Conservation (phyloP, 371 early-diverging fungal species). For the Conidiobolus coronatus region DNA sequence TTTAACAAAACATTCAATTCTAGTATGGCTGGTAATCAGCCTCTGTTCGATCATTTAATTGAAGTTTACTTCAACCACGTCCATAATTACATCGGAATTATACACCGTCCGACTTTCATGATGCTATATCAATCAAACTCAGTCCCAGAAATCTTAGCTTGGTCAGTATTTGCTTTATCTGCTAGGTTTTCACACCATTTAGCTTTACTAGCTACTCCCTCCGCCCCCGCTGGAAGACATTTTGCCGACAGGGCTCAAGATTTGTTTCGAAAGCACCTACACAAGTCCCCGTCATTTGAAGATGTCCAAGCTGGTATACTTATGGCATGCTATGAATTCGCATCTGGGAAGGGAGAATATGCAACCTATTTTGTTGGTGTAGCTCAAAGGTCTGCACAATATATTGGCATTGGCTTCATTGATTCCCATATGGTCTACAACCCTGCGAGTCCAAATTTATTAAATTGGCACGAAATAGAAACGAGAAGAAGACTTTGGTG, state of each 20-base stretch:
- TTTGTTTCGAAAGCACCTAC: neutral
- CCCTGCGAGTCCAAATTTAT: neutral
- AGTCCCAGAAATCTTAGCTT: neutral
- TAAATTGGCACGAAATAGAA: neutral
- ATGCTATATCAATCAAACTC: neutral
- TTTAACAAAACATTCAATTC: no score
- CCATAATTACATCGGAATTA: neutral
- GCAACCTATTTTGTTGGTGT: slow-evolving; percentile 1
- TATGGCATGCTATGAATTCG: neutral
- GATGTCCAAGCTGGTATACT: neutral
- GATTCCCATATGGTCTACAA: slow-evolving; percentile 2
- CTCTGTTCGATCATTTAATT: neutral
- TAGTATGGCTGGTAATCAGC: no score
- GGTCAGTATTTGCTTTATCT: neutral
- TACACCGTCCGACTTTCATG: neutral
- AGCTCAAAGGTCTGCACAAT: slow-evolving; percentile 2
- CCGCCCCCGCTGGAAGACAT: neutral
- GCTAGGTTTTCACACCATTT: neutral
- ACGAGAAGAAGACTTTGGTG: slow-evolving; percentile 2
- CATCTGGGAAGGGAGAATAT: slow-evolving; percentile 2
- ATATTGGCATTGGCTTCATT: slow-evolving; percentile 1
- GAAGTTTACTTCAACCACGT: neutral
- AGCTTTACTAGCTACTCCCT: neutral
- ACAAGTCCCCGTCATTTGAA: neutral
- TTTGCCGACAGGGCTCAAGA: neutral